phyloP scores from a whole-genome alignment of 208 protist genomes.

The Crithidia expoeki region DNA sequence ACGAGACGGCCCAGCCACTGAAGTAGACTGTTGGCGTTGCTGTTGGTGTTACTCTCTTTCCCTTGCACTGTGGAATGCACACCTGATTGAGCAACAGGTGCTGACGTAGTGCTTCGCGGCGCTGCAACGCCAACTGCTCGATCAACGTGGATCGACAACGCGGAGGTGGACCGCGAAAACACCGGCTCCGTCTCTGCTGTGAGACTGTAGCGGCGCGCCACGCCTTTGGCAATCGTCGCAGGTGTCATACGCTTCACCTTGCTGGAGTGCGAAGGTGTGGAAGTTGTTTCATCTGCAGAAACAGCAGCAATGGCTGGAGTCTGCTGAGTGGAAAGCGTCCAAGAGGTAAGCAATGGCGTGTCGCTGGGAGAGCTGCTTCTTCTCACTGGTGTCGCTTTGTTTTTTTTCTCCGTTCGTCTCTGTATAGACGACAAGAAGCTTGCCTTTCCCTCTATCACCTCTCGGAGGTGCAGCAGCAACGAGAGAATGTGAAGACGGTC shows the following conservation, averaged over 20 bases:
- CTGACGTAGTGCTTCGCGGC: neutral
- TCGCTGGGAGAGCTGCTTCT: neutral
- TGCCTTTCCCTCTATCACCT: slow-evolving; percentile 5
- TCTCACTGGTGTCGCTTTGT: neutral
- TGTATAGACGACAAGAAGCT: neutral
- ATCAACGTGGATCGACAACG: neutral
- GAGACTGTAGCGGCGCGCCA: neutral
- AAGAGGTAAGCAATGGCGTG: neutral
- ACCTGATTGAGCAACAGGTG: neutral
- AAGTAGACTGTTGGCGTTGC: slow-evolving; percentile 13
- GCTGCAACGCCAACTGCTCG: neutral
- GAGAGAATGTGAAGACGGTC: slow-evolving; percentile 49
- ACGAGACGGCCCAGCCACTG: slow-evolving; percentile 57
- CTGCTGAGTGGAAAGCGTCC: neutral
- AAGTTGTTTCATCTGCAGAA: neutral
- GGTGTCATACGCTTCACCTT: neutral
- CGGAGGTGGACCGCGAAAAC: neutral
- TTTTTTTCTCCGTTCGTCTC: neutral
- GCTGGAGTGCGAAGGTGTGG: neutral
- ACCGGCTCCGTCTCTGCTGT: neutral
- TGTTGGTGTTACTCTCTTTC: neutral
- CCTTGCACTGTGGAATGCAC: neutral
- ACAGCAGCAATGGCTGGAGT: neutral
- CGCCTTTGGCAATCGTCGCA: slow-evolving; percentile 8
- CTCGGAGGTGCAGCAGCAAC: slow-evolving; percentile 39